Percentiles rank a stretch among this genome's conserved stretches.
These are phyloP conservation scores for Pseudonitzschia multiseries DNA, from an alignment of 108 stramenopile genomes.

Conservation along the genomic window DNA sequence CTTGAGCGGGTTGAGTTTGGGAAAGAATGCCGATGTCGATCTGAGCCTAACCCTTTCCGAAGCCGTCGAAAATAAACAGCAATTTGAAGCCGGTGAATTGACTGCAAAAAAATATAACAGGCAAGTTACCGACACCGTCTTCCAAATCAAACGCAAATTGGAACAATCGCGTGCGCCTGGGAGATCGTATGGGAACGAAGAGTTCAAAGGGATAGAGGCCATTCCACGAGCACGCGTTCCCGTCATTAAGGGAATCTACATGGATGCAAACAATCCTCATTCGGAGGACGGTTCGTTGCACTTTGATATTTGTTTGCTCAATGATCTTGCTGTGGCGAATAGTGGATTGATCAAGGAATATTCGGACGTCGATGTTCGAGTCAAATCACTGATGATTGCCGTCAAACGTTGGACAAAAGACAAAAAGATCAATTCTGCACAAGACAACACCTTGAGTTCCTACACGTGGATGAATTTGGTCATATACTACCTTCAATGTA, in stretches of 20 bases:
- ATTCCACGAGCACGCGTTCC: conserved; percentile 72
- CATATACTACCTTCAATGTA: conserved; percentile 74
- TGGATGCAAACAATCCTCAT: conserved; percentile 60
- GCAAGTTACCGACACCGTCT: conserved; percentile 49
- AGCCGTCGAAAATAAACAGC: conserved; percentile 27
- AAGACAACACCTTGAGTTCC: conserved; percentile 57
- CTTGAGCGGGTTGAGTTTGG: conserved; percentile 10
- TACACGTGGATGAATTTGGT: conserved; percentile 83
- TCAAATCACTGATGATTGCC: conserved; percentile 57
- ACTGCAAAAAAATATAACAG: conserved; percentile 46
- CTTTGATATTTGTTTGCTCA: conserved; percentile 85
- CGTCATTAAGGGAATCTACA: conserved; percentile 66
- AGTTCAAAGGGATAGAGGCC: conserved; percentile 50
- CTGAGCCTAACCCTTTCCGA: conserved; percentile 48
- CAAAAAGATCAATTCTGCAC: conserved; percentile 53
- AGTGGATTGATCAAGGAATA: conserved; percentile 71
- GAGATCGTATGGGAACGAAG: background rate
- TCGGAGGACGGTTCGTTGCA: conserved; percentile 55
- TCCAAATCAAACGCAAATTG: conserved; percentile 36
- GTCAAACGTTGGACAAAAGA: conserved; percentile 75
- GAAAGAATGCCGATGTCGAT: conserved; percentile 74
- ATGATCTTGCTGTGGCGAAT: conserved; percentile 84
- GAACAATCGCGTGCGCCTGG: background rate
- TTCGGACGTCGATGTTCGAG: conserved; percentile 54
- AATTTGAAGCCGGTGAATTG: conserved; percentile 45